Evolutionary conservation across 495 filamentous ascomycete species (phyloP).

Genomic region (Aspergillus sclerotioniger): DNA sequence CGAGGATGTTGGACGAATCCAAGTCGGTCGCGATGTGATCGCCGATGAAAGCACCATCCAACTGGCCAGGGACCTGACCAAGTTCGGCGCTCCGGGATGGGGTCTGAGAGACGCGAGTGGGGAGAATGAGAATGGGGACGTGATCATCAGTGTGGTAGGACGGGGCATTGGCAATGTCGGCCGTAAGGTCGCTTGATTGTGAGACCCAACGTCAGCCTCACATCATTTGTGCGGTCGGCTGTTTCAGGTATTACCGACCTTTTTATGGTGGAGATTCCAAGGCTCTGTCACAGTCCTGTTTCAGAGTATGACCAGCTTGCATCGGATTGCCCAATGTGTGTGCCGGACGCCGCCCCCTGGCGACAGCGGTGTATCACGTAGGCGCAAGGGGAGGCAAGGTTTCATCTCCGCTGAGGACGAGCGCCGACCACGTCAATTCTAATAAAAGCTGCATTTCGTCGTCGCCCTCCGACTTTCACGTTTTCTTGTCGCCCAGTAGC

Average conservation of each 20-base stretch:
- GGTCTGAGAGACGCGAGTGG: constrained; percentile 72
- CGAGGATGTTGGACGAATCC: constrained; percentile 66
- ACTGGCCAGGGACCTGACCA: constrained; percentile 76
- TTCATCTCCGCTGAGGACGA: constrained; percentile 5
- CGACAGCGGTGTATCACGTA: constrained; percentile 3
- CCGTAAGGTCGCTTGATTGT: constrained; percentile 77
- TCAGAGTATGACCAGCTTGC: constrained; percentile 11
- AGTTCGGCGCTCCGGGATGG: constrained; percentile 84
- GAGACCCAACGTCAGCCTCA: constrained; percentile 6
- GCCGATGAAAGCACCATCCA: constrained; percentile 75
- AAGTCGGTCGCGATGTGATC: constrained; percentile 66
- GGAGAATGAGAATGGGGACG: constrained; percentile 63
- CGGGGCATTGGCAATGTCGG: constrained; percentile 94
- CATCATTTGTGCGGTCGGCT: constrained; percentile 2
- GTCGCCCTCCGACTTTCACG: not conserved
- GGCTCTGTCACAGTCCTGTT: constrained; percentile 17
- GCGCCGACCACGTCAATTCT: constrained; percentile 4
- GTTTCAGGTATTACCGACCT: constrained; percentile 4
- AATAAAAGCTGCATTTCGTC: not conserved
- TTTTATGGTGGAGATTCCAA: not conserved
- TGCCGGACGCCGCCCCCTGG: not conserved
- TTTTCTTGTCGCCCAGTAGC: constrained; percentile 7
- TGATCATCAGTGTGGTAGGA: constrained; percentile 89
- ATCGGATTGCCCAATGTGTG: not conserved
- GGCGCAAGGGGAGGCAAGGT: constrained; percentile 2